These are phyloP conservation scores for Hypoxylon lienhwacheense DNA, from an alignment of 495 filamentous ascomycete genomes.

Conservation along the genomic window DNA sequence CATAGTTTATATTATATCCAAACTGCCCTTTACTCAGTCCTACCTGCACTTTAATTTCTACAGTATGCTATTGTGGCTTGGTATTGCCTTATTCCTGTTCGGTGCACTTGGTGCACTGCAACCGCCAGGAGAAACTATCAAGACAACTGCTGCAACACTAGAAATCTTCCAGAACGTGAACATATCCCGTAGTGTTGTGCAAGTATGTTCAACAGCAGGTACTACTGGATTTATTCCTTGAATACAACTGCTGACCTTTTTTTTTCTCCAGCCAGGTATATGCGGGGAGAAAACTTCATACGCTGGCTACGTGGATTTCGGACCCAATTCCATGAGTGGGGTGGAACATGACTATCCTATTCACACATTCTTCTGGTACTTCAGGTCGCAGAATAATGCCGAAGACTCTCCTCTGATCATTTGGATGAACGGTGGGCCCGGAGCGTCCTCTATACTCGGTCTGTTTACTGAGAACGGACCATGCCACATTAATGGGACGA, in stretches of 20 bases:
- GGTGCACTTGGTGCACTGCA: conserved; percentile 13
- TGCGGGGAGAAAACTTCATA: conserved; percentile 45
- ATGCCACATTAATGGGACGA: conserved; percentile 44
- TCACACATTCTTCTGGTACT: conserved; percentile 81
- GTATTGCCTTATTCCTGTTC: conserved; percentile 9
- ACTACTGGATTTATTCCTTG: conserved; percentile 14
- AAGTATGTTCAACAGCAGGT: conserved; percentile 15
- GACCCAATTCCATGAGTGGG: conserved; percentile 29
- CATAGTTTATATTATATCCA: conserved; percentile 18
- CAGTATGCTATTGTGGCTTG: conserved; percentile 11
- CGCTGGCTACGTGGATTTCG: conserved; percentile 50
- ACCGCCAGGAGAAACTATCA: conserved; percentile 13
- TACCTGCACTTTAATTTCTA: conserved; percentile 17
- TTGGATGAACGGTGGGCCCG: conserved; percentile 68
- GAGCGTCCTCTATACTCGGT: conserved; percentile 60
- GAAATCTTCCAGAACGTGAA: conserved; percentile 5
- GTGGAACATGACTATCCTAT: conserved; percentile 58
- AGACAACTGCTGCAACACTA: conserved; percentile 12
- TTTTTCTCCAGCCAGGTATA: conserved; percentile 24
- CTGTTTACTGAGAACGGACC: conserved; percentile 60
- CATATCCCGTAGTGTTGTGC: neutral
- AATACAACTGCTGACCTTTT: conserved; percentile 7
- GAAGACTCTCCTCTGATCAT: conserved; percentile 60
- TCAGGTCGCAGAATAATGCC: conserved; percentile 61
- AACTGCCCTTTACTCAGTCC: conserved; percentile 16